These are phyloP conservation scores for Daedaleopsis nitida DNA, from an alignment of 768 basidiomycete genomes.

Conservation along the genomic window DNA sequence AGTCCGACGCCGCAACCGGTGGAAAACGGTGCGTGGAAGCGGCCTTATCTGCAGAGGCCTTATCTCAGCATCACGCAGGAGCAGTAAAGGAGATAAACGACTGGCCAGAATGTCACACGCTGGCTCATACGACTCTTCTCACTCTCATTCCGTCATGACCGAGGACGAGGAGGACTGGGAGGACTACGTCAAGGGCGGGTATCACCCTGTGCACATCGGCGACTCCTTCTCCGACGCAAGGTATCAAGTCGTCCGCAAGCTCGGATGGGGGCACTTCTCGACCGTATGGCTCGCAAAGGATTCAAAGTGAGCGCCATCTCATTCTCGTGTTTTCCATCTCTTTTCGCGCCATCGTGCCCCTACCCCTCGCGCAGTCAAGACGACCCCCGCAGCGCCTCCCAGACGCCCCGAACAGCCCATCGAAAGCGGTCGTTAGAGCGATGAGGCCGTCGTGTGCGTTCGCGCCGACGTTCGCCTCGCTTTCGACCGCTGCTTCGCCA, in stretches of 20 bases:
- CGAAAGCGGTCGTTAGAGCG: neutral
- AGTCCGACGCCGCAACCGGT: too few species aligned
- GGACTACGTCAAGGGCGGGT: conserved; percentile 73
- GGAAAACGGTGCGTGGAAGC: conserved; percentile 11
- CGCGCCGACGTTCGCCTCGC: neutral
- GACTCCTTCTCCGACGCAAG: conserved; percentile 86
- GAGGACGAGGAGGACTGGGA: conserved; percentile 95
- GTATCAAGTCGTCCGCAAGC: conserved; percentile 90
- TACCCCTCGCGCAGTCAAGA: neutral
- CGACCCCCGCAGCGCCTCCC: neutral
- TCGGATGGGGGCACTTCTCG: conserved; percentile 95
- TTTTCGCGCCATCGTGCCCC: neutral
- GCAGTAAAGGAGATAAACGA: conserved; percentile 3
- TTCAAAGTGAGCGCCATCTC: conserved; percentile 56
- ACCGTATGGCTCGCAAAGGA: conserved; percentile 92
- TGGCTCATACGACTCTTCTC: conserved; percentile 55
- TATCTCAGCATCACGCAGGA: conserved; percentile 19
- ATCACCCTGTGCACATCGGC: conserved; percentile 94
- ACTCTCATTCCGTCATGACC: conserved; percentile 77
- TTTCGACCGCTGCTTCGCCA: conserved; percentile 6
- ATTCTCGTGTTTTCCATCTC: neutral
- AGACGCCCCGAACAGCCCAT: neutral
- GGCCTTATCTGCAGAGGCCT: conserved; percentile 16
- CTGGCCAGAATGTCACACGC: conserved; percentile 34
- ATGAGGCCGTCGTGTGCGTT: neutral